phyloP scores from a whole-genome alignment of 805 yeast species.

The Candida nonsorbophila region DNA sequence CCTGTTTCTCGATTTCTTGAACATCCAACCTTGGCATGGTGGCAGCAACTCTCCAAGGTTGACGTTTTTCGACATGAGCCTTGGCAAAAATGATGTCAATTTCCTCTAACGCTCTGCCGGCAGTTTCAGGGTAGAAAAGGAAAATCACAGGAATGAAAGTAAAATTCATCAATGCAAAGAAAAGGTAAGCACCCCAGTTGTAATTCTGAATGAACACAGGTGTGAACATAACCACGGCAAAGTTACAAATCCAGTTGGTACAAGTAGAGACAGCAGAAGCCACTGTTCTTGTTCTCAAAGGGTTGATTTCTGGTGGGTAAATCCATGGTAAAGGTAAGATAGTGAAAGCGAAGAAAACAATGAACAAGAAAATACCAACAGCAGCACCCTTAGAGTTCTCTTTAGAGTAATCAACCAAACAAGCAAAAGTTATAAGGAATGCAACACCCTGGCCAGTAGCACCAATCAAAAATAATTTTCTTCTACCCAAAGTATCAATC shows the following conservation, averaged over 20 bases:
- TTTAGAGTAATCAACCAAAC: slow-evolving; percentile 25
- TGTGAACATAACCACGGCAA: slow-evolving; percentile 42
- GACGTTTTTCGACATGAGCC: slow-evolving; percentile 50
- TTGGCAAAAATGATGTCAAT: slow-evolving; percentile 57
- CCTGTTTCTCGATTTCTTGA: slow-evolving; percentile 55
- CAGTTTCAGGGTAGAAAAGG: slow-evolving; percentile 42
- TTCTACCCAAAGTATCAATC: slow-evolving; percentile 38
- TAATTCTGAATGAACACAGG: slow-evolving; percentile 35
- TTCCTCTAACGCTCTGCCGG: slow-evolving; percentile 40
- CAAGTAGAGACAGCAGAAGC: slow-evolving; percentile 40
- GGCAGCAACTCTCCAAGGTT: slow-evolving; percentile 59
- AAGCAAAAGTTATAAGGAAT: slow-evolving; percentile 35
- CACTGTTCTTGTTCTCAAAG: slow-evolving; percentile 41
- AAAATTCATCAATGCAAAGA: slow-evolving; percentile 35
- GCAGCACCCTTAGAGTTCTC: slow-evolving; percentile 38
- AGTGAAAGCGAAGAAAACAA: slow-evolving; percentile 37
- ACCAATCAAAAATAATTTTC: slow-evolving; percentile 38
- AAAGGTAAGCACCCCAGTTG: slow-evolving; percentile 37
- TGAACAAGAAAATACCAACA: slow-evolving; percentile 38
- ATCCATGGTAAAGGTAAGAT: slow-evolving; percentile 43
- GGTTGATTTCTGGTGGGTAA: slow-evolving; percentile 42
- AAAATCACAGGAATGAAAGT: slow-evolving; percentile 31
- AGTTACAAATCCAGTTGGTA: slow-evolving; percentile 40
- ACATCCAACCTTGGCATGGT: slow-evolving; percentile 51
- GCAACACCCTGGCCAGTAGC: slow-evolving; percentile 36